phyloP scores from a whole-genome alignment of 1,284 basidiomycete genomes.

The Fomes fomentarius region DNA sequence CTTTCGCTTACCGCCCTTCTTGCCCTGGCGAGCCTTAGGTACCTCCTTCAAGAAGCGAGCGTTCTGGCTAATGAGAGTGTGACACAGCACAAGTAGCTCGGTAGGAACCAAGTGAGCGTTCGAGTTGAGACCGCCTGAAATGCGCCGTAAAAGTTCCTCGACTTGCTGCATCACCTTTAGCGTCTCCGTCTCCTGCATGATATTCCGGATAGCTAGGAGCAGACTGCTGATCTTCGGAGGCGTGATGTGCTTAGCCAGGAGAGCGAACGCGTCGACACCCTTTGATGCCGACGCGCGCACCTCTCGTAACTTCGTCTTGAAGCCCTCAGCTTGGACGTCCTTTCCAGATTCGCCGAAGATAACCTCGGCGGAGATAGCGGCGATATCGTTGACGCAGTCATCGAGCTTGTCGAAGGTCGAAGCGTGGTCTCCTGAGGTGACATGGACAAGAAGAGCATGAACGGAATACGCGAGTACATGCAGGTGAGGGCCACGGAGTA shows the following conservation, averaged over 20 bases:
- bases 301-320: constrained; percentile 94
- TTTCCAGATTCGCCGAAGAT: constrained; percentile 94
- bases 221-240: constrained; percentile 78
- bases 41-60: constrained; percentile 76
- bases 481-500: constrained; percentile 91
- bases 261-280: constrained; percentile 84
- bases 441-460: constrained; percentile 83
- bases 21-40: constrained; percentile 41
- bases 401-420: constrained; percentile 69
- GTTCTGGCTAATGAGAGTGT: constrained; percentile 91
- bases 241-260: constrained; percentile 78
- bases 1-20: constrained; percentile 42
- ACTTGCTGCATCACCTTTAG: constrained; percentile 84
- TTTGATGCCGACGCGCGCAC: constrained; percentile 80
- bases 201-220: constrained; percentile 80
- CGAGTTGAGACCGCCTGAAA: constrained; percentile 85
- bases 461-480: constrained; percentile 89
- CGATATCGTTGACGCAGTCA: constrained; percentile 76
- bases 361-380: constrained; percentile 88
- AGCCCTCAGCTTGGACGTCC: constrained; percentile 88
- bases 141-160: constrained; percentile 87
- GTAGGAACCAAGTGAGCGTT: constrained; percentile 75
- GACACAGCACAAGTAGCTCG: constrained; percentile 84
- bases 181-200: constrained; percentile 88
- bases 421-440: constrained; percentile 66